Base-by-base conservation (phyloP, 129 eudicot species). In the Lactuca sativa region DNA sequence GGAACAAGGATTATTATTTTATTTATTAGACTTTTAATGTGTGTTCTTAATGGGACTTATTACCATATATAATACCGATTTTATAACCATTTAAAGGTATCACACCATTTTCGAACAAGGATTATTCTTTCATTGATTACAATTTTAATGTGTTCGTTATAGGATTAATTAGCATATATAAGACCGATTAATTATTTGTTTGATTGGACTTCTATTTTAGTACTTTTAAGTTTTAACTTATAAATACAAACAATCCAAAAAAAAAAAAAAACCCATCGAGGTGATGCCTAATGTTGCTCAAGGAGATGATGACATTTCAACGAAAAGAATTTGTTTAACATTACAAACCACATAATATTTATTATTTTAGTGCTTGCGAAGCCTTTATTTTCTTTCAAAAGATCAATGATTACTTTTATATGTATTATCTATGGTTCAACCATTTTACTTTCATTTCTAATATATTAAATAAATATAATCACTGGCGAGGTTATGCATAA, bases 391-490 rank as follows among this genome's bases (percentile, higher is more conserved):
- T 49, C 62, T 59, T 61, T 62, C 14, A 49, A 32, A 72, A 11
- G 9, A 36, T 11, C 9, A 72, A 72, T 60, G 67, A 71, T 71
- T 31, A 61, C 13, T 48, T 72, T 55, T 59, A n/a, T 59, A 34
- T 33, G 6, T 2, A 1, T 69, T 11, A 36, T 56, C 30, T 18
- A 18, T 18, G 21, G 30, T 25, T 25, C 30, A 1, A 25, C 30
- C 30, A 25, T 25, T 6, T 6, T 6, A 36, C 38, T 36, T 36
- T 4, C 38, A 25, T 36, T 36, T 36, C 6, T 36, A 36, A 36
- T 6, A 36, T 36, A 34, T 34, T 33, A 33, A 33, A 33, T 33
- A 33, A 33, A n/a, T n/a, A n/a, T n/a, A n/a, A n/a, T n/a, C n/a
- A n/a, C n/a, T n/a, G n/a, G n/a, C n/a, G n/a, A n/a, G n/a, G n/a